Base-by-base conservation (phyloP, 805 yeast species). In the Kuraishia borneana region DNA sequence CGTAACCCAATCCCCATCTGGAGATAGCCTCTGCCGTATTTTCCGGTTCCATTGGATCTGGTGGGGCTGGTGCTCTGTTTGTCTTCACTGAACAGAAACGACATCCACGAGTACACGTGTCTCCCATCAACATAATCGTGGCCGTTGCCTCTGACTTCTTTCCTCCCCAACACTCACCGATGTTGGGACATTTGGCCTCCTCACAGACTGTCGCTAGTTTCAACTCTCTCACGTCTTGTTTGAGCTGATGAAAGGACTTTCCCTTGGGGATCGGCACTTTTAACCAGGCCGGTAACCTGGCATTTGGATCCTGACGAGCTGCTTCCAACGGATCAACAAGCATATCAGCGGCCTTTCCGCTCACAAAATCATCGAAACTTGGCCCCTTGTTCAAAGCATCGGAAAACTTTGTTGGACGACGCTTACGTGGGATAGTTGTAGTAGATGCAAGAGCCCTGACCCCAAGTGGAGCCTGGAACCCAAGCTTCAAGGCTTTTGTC, bases 91-190 rank as follows among this genome's bases (percentile, higher is more conserved):
- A 83, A 56, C 99, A 92, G 60, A 92, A 92, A 42, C 99, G 69
- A 54, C 99, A 92, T n/a, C 99, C 99, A 60, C 99, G 71, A 1
- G 99, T 92, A 60, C 99, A 92, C 1, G 98, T 92, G 49, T 92
- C 99, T 41, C 99, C 99, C 71, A 92, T 69, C 38, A 92, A 65
- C 99, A 92, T 92, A 46, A 92, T 92, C 2, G 99, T 92, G 5
- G 95, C 95, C 6, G 96, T 85, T 3, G 98, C 96, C 42, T 85
- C 89, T 5, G 89, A 74, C 54, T 88, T 80, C 48, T 78, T 74
- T 21, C 98, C 98, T 36, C 98, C 97, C 99, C 99, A 92, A 59
- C 99, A 92, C 56, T 92, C 99, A 34, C 97, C 96, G 41, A 92
- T 92, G 55, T 92, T 92, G n/a, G 99, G 99, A 60, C 99, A 92